These are phyloP conservation scores for Pichia sp. DNA, from an alignment of 1,139 yeast species.

Conservation along the genomic window DNA sequence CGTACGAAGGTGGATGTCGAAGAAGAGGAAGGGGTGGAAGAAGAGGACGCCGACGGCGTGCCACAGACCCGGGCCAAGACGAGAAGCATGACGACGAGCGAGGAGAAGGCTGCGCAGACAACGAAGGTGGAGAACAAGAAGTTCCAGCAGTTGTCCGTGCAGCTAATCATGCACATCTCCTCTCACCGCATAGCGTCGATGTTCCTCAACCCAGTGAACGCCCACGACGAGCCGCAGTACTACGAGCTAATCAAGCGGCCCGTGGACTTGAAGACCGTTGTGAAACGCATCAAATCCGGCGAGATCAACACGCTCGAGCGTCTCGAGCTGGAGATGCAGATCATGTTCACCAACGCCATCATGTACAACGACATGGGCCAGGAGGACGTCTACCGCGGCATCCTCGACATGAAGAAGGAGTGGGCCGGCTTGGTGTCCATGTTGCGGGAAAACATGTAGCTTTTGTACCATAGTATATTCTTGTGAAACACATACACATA, in stretches of 20 bases:
- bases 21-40: slow-evolving; percentile 3
- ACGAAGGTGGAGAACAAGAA: slow-evolving; percentile 34
- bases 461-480: background rate
- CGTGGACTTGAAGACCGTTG: slow-evolving; percentile 61
- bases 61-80: slow-evolving; percentile 13
- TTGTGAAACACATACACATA: background rate
- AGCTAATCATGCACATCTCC: slow-evolving; percentile 59
- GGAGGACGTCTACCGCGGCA: slow-evolving; percentile 58
- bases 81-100: slow-evolving; percentile 11
- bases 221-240: slow-evolving; percentile 67
- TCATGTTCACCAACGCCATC: slow-evolving; percentile 80
- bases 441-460: slow-evolving; percentile 36
- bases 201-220: slow-evolving; percentile 65
- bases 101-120: background rate
- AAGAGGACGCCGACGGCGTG: background rate
- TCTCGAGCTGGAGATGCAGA: slow-evolving; percentile 63
- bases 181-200: slow-evolving; percentile 75
- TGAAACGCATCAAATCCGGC: slow-evolving; percentile 55
- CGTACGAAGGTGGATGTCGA: background rate
- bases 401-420: slow-evolving; percentile 64
- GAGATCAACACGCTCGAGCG: slow-evolving; percentile 47
- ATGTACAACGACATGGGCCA: slow-evolving; percentile 68
- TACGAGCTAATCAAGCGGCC: slow-evolving; percentile 60
- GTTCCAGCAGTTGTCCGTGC: slow-evolving; percentile 53
- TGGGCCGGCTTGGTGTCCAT: slow-evolving; percentile 48